Evolutionary conservation across 2,329 filamentous ascomycete species (phyloP).

Genomic region (Pestalotiopsis sp.): DNA sequence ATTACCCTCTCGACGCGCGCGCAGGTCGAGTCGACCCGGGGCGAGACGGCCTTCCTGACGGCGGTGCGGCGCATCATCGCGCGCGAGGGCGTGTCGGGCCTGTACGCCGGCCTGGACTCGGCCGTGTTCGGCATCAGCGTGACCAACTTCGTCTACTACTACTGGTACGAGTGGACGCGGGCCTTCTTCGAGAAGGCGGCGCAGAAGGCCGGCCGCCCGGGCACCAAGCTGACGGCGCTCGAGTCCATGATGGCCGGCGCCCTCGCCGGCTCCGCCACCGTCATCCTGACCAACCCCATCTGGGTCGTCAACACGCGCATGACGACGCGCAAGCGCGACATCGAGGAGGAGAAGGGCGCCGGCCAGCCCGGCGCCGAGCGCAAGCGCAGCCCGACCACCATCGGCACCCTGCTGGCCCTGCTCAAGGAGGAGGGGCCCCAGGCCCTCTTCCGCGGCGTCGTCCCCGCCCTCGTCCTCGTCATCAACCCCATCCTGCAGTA

Average conservation of each 20-base stretch:
- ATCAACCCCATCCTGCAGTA: conserved; percentile 99
- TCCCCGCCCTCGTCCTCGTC: conserved; percentile 90
- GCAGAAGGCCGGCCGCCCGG: conserved; percentile 68
- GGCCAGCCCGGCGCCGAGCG: conserved; percentile 39
- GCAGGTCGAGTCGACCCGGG: conserved; percentile 95
- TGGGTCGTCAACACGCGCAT: conserved; percentile 99
- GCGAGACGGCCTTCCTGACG: conserved; percentile 80
- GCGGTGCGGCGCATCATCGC: conserved; percentile 86
- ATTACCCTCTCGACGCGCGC: conserved; percentile 97
- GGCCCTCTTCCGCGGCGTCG: conserved; percentile 87
- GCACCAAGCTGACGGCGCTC: conserved; percentile 82
- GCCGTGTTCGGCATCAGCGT: conserved; percentile 97
- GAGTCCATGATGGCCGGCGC: conserved; percentile 96
- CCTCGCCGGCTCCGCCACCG: conserved; percentile 89
- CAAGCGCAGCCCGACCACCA: conserved; percentile 65
- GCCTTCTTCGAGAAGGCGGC: conserved; percentile 83
- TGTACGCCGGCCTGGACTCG: conserved; percentile 92
- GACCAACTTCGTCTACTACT: conserved; percentile 99
- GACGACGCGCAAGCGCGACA: conserved; percentile 76
- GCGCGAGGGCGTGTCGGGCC: conserved; percentile 83
- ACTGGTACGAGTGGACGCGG: conserved; percentile 99
- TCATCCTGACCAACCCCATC: conserved; percentile 96
- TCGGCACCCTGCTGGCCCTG: conserved; percentile 79
- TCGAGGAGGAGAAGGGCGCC: conserved; percentile 35
- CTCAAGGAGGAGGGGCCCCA: conserved; percentile 81